phyloP scores from a whole-genome alignment of 1,284 basidiomycete species.

The Naganishia liquefaciens region DNA sequence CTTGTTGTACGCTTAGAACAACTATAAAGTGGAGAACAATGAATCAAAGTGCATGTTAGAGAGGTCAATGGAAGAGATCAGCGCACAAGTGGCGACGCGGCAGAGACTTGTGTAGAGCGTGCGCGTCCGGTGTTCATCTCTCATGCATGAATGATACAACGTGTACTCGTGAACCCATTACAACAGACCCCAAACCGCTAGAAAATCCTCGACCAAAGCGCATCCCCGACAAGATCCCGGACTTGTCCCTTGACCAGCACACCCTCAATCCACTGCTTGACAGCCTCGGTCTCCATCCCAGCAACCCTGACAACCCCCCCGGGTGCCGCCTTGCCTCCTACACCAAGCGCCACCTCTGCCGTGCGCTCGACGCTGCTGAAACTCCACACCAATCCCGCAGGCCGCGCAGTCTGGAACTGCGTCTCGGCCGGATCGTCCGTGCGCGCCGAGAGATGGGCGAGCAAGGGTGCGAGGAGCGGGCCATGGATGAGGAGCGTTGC shows the following conservation, averaged over 20 bases:
- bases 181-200: not conserved
- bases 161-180: too few relatives aligned
- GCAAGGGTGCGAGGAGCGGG: constrained; percentile 40
- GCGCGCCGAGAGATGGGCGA: constrained; percentile 38
- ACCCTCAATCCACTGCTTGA: constrained; percentile 46
- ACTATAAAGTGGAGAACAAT: constrained; percentile 2
- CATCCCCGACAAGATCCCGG: constrained; percentile 47
- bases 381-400: constrained; percentile 47
- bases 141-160: too few relatives aligned
- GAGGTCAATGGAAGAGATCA: too few relatives aligned
- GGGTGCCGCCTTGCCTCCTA: constrained; percentile 2
- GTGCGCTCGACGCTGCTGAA: constrained; percentile 39
- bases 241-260: constrained; percentile 43
- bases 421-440: constrained; percentile 40
- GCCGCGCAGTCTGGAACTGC: constrained; percentile 42
- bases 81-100: too few relatives aligned
- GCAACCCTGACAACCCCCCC: constrained; percentile 49
- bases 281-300: constrained; percentile 49
- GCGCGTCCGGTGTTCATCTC: too few relatives aligned
- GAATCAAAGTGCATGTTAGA: not conserved
- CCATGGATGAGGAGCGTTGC: constrained; percentile 50
- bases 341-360: constrained; percentile 7
- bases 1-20: constrained; percentile 27
- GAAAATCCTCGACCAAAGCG: constrained; percentile 50
- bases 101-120: too few relatives aligned